phyloP scores from a whole-genome alignment of 2,329 filamentous ascomycete genomes.

The Lecanicillium sp. region DNA sequence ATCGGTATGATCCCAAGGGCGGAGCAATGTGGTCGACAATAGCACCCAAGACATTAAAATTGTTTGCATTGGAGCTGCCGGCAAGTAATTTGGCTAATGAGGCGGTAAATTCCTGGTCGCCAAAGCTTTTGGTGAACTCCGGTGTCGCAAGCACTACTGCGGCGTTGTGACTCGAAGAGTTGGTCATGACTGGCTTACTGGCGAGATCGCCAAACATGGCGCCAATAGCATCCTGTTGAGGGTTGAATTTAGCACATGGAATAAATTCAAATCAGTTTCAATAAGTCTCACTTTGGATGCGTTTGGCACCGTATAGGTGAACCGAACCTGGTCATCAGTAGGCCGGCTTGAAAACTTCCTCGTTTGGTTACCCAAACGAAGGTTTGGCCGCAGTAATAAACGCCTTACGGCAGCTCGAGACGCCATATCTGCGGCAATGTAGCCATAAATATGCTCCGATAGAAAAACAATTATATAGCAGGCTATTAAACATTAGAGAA shows the following conservation, averaged over 20 bases:
- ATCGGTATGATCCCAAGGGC: slow-evolving; percentile 18
- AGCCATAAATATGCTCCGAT: too few species aligned
- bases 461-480: too few species aligned
- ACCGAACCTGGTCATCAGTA: slow-evolving; percentile 5
- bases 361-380: too few species aligned
- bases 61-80: slow-evolving; percentile 27
- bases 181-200: slow-evolving; percentile 17
- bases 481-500: too few species aligned
- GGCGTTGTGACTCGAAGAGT: slow-evolving; percentile 25
- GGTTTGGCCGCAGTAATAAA: too few species aligned
- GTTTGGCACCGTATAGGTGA: slow-evolving; percentile 7
- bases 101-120: slow-evolving; percentile 32
- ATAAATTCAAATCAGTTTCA: neutral
- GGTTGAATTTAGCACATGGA: slow-evolving; percentile 12
- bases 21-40: slow-evolving; percentile 47
- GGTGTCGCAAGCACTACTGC: slow-evolving; percentile 43
- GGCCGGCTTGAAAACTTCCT: slow-evolving; percentile 4
- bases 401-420: too few species aligned
- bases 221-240: slow-evolving; percentile 12
- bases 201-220: slow-evolving; percentile 14
- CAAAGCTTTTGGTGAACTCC: slow-evolving; percentile 37
- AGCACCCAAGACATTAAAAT: slow-evolving; percentile 42
- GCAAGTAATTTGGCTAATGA: slow-evolving; percentile 37
- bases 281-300: slow-evolving; percentile 3
- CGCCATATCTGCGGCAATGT: too few species aligned